Evolutionary conservation across 768 basidiomycete genomes (phyloP).

Genomic region (Leccinum aurantiacum): DNA sequence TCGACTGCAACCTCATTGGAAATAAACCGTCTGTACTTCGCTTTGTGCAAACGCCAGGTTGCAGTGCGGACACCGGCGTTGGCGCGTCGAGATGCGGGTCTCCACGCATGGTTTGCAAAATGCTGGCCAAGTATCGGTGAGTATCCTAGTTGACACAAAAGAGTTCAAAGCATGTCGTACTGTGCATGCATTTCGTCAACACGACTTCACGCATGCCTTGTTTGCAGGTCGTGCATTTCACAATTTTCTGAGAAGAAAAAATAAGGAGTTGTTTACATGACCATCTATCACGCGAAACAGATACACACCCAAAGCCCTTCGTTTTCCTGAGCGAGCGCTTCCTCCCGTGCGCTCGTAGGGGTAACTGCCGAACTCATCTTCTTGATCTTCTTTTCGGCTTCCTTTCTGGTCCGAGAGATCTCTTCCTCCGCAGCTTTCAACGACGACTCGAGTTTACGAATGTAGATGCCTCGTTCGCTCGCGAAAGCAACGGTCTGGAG

Average conservation of each 20-base stretch:
- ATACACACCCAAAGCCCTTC: constrained; percentile 59
- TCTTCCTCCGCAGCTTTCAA: constrained; percentile 44
- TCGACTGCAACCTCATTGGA: constrained; percentile 40
- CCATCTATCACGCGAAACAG: not conserved
- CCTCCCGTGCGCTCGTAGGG: constrained; percentile 31
- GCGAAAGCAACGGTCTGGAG: constrained; percentile 31
- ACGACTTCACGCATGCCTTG: constrained; percentile 74
- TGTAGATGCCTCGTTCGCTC: constrained; percentile 31
- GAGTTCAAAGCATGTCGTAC: constrained; percentile 46
- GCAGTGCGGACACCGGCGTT: constrained; percentile 93
- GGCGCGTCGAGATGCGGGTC: constrained; percentile 81
- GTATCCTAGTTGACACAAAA: not conserved
- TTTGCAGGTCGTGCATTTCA: constrained; percentile 89
- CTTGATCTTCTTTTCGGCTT: constrained; percentile 54
- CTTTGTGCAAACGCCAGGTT: constrained; percentile 76
- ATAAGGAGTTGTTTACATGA: not conserved
- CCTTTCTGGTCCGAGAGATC: constrained; percentile 46
- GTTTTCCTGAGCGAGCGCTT: constrained; percentile 47
- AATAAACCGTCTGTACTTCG: constrained; percentile 72
- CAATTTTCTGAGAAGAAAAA: constrained; percentile 52
- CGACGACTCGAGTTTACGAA: constrained; percentile 22
- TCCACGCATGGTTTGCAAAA: constrained; percentile 88
- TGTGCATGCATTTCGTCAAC: constrained; percentile 89
- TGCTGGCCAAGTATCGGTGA: constrained; percentile 42
- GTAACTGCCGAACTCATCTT: constrained; percentile 36